Conservation (phyloP, 192 early-diverging fungal genomes). For the Backusella liffmaniae region DNA sequence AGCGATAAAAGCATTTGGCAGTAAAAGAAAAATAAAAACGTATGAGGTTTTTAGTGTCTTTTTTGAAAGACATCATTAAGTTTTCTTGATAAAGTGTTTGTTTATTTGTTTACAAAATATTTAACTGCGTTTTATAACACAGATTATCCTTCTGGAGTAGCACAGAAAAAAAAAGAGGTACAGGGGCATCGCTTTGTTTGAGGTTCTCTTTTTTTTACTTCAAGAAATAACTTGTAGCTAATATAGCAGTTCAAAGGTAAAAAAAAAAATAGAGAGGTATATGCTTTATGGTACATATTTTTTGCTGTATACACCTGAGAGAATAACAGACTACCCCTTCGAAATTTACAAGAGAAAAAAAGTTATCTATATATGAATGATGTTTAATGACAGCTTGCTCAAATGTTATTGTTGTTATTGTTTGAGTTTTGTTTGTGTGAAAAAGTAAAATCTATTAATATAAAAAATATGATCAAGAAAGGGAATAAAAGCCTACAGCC, state of each 20-base stretch:
- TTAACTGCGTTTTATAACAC: background rate
- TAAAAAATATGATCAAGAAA: background rate
- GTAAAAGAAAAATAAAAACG: background rate
- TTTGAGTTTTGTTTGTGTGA: background rate
- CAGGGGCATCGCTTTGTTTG: conserved; percentile 2
- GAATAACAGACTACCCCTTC: background rate
- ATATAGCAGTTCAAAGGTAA: no score
- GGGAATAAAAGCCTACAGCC: background rate
- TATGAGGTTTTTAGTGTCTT: background rate
- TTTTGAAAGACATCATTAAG: background rate
- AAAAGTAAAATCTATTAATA: background rate
- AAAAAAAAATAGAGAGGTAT: no score
- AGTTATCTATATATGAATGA: background rate
- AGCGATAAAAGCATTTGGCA: background rate
- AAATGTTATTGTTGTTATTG: background rate
- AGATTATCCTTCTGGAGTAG: background rate
- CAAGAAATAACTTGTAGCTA: background rate
- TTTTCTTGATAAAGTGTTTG: background rate
- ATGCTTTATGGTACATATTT: no score
- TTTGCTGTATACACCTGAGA: background rate
- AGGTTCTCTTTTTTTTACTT: background rate
- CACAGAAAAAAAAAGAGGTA: background rate
- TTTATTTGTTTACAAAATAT: conserved; percentile 7
- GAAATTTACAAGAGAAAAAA: background rate
- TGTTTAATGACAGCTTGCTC: background rate